Evolutionary conservation across 75 land plant genomes (phyloP), one percentile per base, ranked within the genome.

Genomic region (Picea sitchensis): DNA sequence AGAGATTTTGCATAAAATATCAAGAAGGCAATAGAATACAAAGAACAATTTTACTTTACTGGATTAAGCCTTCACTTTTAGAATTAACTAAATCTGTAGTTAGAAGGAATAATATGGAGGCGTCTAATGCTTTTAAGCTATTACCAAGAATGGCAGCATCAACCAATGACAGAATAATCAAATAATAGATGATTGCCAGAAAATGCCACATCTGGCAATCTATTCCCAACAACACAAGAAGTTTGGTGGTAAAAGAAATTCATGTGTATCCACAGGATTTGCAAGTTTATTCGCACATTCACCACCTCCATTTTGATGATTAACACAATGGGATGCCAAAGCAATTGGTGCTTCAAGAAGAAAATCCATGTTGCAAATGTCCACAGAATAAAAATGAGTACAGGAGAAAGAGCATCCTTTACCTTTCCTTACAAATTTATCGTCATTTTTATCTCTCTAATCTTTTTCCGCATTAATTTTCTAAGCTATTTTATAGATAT

Each of bases 311-410:
- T 71, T 23, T 44, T 71, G 54, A 71, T 71, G 21, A 41, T 41
- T 44, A 13, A 71, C 23, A 20, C 73, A 34, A 71, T 71, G 20
- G 3, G 74, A 71, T 20, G 44, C 54, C 54, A 17, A 44, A 20
- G 56, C 54, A 71, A 41, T 20, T 36, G 74, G 74, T 44, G 74
- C n/a, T 71, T 71, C 26, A 44, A 71, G 74, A 71, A 71, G 56
- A 44, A 44, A 71, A 47, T 71, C 74, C 74, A 71, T 47, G 11
- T 44, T 47, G 44, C 56, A 44, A 47, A 41, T 71, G n/a, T 71
- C 56, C 26, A 44, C n/a, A 20, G 54, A 71, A 71, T 44, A 71
- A 21, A 38, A 69, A 44, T 8, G 7, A 38, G 3, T 1, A 71
- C 11, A 20, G n/a, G 1, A 71, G 56, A 51, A 51, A 51, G 56